phyloP scores from a whole-genome alignment of 2,329 filamentous ascomycete species.

The Aaosphaeria arxii region DNA sequence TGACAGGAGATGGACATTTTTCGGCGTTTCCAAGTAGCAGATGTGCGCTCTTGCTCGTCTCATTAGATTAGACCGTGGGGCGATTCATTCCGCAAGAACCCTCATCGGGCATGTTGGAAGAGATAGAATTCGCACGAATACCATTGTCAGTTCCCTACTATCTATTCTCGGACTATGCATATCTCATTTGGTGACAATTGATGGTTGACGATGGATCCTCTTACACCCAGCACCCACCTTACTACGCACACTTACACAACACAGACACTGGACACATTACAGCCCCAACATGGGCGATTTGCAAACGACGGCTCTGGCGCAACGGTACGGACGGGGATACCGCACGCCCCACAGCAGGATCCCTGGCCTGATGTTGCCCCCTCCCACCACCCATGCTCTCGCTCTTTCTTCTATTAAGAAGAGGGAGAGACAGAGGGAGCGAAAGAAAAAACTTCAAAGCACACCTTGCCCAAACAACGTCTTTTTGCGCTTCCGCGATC shows the following conservation, averaged over 20 bases:
- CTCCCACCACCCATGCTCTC: too few species aligned
- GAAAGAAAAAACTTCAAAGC: not conserved
- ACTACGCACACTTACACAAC: not conserved
- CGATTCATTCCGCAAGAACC: not conserved
- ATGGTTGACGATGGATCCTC: not conserved
- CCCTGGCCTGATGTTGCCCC: not conserved
- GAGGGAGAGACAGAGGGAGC: not conserved
- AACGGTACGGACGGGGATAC: slow-evolving; percentile 3
- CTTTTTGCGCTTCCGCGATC: not conserved
- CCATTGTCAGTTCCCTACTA: slow-evolving; percentile 1
- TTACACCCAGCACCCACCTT: not conserved
- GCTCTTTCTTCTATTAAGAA: not conserved
- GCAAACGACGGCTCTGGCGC: slow-evolving; percentile 10
- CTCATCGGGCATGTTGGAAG: not conserved
- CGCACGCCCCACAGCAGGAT: not conserved
- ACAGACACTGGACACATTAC: not conserved
- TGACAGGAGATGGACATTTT: slow-evolving; percentile 10
- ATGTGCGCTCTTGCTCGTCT: not conserved
- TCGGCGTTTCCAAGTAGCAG: not conserved
- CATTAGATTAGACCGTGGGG: not conserved
- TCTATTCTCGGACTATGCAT: slow-evolving; percentile 4
- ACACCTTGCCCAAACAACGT: not conserved
- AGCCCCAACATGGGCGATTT: slow-evolving; percentile 1
- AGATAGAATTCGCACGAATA: slow-evolving; percentile 6
- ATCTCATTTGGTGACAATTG: not conserved